Evolutionary conservation across 2,329 filamentous ascomycete genomes (phyloP), one percentile per base, ranked within the genome.

Genomic region (Fusarium burgessii): DNA sequence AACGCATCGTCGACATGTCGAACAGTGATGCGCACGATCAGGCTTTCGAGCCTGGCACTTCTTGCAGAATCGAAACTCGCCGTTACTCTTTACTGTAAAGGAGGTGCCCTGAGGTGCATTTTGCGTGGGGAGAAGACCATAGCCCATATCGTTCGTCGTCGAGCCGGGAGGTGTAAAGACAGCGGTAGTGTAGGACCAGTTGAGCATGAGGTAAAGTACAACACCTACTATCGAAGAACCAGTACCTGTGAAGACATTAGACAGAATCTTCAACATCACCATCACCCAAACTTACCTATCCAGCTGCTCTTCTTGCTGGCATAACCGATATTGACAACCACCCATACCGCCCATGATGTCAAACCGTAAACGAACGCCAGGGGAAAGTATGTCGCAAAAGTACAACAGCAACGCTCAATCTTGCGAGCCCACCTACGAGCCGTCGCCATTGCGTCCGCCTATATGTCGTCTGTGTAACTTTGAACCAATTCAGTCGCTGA

Each of bases 21-120:
- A 97, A 86, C 96, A 99, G 84, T 99, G 96, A 81, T 99, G 96
- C 35, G 95, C 91, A 67, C 96, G 93, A 82, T 99, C 96, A 43
- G 96, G 96, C 84, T 99, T 99, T 70, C 93, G 90, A 56, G 91
- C 91, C 83, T 97, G 93, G 81, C 96, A 99, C 83, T 99, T 99
- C 84, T 98, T 98, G 87, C 96, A 99, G 84, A 92, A 98, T 59
- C 96, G 90, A 56, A 92, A 83, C 76, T 93, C 92, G 75, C 96
- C 96, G 43, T 93, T 94, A 62, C 93, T 92, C 82, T 96, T 99
- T 78, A 98, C 96, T 3, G 95, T 98, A 77, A 97, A 92, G 40
- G 92, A 92, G 12, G 92, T 92, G 61, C 90, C 87, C 54, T 71
- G 80, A 71, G 74, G 87, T 10, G 88, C 82, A 70, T 91, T 90